These are phyloP conservation scores for Aristolochia fimbriata DNA, from an alignment of 164 flowering plant genomes.

Conservation along the genomic window DNA sequence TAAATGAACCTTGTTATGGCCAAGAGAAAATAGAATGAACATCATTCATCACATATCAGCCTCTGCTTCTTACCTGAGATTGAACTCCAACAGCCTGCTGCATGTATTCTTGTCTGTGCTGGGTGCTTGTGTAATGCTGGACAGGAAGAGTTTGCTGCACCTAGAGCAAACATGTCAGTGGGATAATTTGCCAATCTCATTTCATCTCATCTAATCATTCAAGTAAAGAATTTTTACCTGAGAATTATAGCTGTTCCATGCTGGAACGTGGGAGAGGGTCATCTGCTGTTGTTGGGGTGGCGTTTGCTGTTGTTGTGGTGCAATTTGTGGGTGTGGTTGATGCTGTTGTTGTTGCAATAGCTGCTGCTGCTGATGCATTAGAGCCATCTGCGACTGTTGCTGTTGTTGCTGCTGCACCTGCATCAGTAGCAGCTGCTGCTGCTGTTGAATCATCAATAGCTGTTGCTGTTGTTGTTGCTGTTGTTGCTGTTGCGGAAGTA, in stretches of 20 bases:
- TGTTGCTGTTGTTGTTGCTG: slow-evolving; percentile 26
- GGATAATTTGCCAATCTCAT: neutral
- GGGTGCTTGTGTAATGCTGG: slow-evolving; percentile 3
- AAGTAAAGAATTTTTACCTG: slow-evolving; percentile 12
- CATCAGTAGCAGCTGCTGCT: neutral
- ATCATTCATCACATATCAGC: too few species aligned
- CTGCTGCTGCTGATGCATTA: slow-evolving; percentile 1
- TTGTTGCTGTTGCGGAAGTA: slow-evolving; percentile 14
- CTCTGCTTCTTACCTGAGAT: slow-evolving; percentile 3
- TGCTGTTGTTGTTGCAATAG: neutral
- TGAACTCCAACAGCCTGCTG: slow-evolving; percentile 11
- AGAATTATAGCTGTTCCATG: slow-evolving; percentile 19
- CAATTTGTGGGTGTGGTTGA: neutral
- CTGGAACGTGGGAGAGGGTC: slow-evolving; percentile 12
- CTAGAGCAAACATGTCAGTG: slow-evolving; percentile 1
- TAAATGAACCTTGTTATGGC: too few species aligned
- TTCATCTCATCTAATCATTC: neutral
- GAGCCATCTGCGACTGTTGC: neutral
- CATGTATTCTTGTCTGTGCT: slow-evolving; percentile 8
- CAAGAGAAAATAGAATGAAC: too few species aligned
- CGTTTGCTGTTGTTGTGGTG: neutral
- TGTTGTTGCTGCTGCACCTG: neutral
- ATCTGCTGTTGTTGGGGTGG: slow-evolving; percentile 12
- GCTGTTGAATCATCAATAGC: slow-evolving; percentile 18
- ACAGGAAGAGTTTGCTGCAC: slow-evolving; percentile 9